These are phyloP conservation scores for Phaeosphaeriaceae sp. DNA, from an alignment of 2,329 filamentous ascomycete species.

Conservation along the genomic window DNA sequence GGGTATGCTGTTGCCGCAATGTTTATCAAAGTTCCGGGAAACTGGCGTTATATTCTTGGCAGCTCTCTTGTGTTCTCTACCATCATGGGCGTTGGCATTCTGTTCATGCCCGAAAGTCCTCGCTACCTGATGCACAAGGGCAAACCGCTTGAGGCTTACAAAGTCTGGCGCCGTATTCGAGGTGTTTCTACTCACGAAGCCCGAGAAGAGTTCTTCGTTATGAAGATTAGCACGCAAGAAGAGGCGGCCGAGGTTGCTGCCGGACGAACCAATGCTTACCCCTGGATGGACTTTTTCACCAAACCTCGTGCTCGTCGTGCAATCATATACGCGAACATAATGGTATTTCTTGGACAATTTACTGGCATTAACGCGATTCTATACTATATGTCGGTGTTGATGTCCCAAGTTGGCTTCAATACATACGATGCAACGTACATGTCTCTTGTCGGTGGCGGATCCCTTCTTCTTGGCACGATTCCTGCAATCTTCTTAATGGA, in stretches of 20 bases:
- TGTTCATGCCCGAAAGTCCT: slow-evolving; percentile 74
- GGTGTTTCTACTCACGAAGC: slow-evolving; percentile 63
- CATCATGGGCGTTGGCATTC: slow-evolving; percentile 67
- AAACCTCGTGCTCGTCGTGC: slow-evolving; percentile 65
- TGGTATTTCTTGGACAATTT: slow-evolving; percentile 76
- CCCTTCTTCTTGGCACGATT: slow-evolving; percentile 71
- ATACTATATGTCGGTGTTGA: slow-evolving; percentile 75
- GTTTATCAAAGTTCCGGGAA: slow-evolving; percentile 71
- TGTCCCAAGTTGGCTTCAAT: slow-evolving; percentile 72
- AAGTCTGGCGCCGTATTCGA: slow-evolving; percentile 75
- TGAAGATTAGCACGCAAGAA: slow-evolving; percentile 69
- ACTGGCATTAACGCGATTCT: slow-evolving; percentile 74
- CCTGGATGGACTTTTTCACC: slow-evolving; percentile 78
- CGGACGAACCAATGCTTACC: slow-evolving; percentile 63
- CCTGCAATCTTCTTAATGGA: slow-evolving; percentile 76
- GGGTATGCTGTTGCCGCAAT: slow-evolving; percentile 76
- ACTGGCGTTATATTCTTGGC: slow-evolving; percentile 77
- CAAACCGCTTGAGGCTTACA: slow-evolving; percentile 64
- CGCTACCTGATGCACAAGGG: slow-evolving; percentile 75
- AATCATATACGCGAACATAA: slow-evolving; percentile 70
- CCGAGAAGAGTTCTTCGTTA: slow-evolving; percentile 73
- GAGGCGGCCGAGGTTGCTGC: slow-evolving; percentile 58
- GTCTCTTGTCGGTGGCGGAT: slow-evolving; percentile 71
- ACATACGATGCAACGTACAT: slow-evolving; percentile 70
- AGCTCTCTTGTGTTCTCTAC: slow-evolving; percentile 74